These are phyloP conservation scores for Choiromyces venosus DNA, from an alignment of 495 filamentous ascomycete genomes.

Conservation along the genomic window DNA sequence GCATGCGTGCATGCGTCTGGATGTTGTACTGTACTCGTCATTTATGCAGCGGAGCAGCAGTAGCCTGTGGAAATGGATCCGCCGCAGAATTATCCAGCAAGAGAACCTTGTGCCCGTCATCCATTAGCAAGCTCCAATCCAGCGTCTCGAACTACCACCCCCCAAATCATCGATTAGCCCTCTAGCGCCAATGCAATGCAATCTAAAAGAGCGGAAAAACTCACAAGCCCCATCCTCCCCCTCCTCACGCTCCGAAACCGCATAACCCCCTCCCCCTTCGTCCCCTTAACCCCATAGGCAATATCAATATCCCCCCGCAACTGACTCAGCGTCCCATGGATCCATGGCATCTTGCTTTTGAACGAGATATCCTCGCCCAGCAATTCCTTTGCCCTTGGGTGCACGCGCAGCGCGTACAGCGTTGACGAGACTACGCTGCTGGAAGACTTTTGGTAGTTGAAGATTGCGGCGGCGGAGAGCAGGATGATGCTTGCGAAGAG, in stretches of 20 bases:
- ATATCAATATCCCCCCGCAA: slow-evolving; percentile 88
- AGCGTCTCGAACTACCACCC: slow-evolving; percentile 34
- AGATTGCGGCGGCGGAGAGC: slow-evolving; percentile 43
- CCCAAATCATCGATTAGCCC: neutral
- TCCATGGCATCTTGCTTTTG: slow-evolving; percentile 81
- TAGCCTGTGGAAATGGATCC: slow-evolving; percentile 27
- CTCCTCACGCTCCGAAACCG: slow-evolving; percentile 71
- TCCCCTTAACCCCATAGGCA: slow-evolving; percentile 79
- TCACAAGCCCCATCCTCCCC: slow-evolving; percentile 63
- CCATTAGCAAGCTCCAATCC: slow-evolving; percentile 28
- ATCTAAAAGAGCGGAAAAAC: slow-evolving; percentile 49
- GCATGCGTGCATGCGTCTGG: neutral
- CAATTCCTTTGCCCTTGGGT: slow-evolving; percentile 61
- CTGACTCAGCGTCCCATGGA: slow-evolving; percentile 88
- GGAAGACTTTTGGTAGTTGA: slow-evolving; percentile 95
- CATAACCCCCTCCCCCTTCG: slow-evolving; percentile 64
- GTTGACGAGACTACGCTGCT: slow-evolving; percentile 76
- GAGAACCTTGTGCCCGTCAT: slow-evolving; percentile 26
- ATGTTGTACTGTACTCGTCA: slow-evolving; percentile 10
- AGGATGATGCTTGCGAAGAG: neutral
- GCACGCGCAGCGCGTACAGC: slow-evolving; percentile 84
- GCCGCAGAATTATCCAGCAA: slow-evolving; percentile 29
- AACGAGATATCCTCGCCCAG: slow-evolving; percentile 95
- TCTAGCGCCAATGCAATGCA: no score
- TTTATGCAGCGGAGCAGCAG: neutral